Conservation (phyloP, 2,329 filamentous ascomycete genomes). For the Epichloe gansuensis region DNA sequence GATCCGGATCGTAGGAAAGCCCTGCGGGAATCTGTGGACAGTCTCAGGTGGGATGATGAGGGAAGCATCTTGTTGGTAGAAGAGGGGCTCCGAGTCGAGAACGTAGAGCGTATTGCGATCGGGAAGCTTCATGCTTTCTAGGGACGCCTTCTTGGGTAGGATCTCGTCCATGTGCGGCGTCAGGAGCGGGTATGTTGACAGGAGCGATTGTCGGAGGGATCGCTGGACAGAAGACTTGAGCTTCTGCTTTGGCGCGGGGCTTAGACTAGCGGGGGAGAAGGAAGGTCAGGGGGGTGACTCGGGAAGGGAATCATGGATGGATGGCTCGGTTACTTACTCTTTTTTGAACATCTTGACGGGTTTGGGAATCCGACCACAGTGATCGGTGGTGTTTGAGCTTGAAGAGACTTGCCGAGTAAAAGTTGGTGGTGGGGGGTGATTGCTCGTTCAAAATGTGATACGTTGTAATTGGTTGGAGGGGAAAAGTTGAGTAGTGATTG, state of each 20-base stretch:
- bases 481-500: conserved; percentile 5
- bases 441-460: no score
- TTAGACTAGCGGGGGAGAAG: no score
- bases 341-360: conserved; percentile 73
- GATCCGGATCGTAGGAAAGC: conserved; percentile 75
- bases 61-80: conserved; percentile 76
- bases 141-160: conserved; percentile 83
- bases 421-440: background rate
- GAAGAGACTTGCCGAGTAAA: background rate
- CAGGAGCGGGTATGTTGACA: conserved; percentile 75
- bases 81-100: conserved; percentile 63
- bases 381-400: background rate
- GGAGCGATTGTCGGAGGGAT: conserved; percentile 66
- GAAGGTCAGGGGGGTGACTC: conserved; percentile 46
- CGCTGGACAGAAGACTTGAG: conserved; percentile 95
- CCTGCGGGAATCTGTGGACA: conserved; percentile 78
- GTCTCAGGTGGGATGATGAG: conserved; percentile 68
- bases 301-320: background rate
- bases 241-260: conserved; percentile 64
- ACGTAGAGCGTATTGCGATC: conserved; percentile 85
- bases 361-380: background rate
- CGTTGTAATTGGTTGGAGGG: background rate
- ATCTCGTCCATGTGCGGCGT: conserved; percentile 84
- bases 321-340: conserved; percentile 45
- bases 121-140: conserved; percentile 84